Conservation (phyloP, 1,284 basidiomycete species). For the Malassezia brasiliensis region DNA sequence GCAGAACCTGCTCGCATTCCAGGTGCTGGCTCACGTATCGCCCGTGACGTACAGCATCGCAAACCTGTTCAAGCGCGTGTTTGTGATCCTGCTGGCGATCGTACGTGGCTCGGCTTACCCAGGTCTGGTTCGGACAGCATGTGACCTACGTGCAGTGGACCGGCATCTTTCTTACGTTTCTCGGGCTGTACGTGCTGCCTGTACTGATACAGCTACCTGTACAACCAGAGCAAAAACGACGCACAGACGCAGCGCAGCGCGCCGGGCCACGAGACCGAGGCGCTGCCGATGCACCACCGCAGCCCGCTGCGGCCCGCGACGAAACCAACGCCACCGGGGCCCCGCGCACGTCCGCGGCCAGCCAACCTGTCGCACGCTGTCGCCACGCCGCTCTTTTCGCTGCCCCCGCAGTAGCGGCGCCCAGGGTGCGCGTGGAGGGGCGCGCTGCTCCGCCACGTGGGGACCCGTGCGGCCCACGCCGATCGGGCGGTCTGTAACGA, state of each 20-base stretch:
- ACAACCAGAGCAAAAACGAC: constrained; percentile 74
- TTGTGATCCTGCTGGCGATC: constrained; percentile 94
- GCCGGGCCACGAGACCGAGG: neutral
- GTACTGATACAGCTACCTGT: constrained; percentile 54
- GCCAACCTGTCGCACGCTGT: constrained; percentile 1
- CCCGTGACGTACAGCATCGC: constrained; percentile 99
- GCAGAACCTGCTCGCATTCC: constrained; percentile 94
- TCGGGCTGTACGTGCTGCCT: constrained; percentile 60
- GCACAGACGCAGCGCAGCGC: neutral
- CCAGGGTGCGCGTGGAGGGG: neutral
- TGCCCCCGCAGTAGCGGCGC: constrained; percentile 12
- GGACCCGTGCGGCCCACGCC: neutral
- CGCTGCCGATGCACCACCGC: constrained; percentile 13
- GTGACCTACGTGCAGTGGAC: constrained; percentile 70
- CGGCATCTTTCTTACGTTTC: constrained; percentile 80
- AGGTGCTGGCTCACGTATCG: constrained; percentile 86
- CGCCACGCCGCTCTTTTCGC: constrained; percentile 14
- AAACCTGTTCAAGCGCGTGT: constrained; percentile 91
- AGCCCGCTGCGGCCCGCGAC: neutral
- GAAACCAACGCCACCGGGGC: neutral
- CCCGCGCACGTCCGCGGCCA: neutral
- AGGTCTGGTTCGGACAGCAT: constrained; percentile 79
- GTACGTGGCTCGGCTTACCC: constrained; percentile 16
- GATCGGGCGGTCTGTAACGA: neutral
- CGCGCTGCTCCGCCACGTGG: neutral